A percentile compares a stretch with the other conserved stretches of the same genome.
These are phyloP conservation scores for Fusarium robinianum DNA, from an alignment of 2,329 filamentous ascomycete genomes.

Conservation along the genomic window DNA sequence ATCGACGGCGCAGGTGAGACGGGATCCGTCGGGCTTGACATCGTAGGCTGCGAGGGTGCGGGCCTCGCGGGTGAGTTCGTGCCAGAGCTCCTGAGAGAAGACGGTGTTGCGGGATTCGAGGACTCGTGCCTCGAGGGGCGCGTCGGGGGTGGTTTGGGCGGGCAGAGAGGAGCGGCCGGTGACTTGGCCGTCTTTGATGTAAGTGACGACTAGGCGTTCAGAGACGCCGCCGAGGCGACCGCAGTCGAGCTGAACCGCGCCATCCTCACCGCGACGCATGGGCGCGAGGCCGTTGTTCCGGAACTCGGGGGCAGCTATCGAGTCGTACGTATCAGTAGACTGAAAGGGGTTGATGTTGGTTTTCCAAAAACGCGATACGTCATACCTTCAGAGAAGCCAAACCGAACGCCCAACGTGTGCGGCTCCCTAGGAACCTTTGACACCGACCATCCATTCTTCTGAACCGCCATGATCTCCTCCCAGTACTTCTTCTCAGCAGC, in stretches of 20 bases:
- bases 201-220: constrained; percentile 68
- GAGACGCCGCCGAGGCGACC: constrained; percentile 55
- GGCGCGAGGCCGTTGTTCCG: constrained; percentile 78
- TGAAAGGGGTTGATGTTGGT: too few species aligned
- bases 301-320: constrained; percentile 58
- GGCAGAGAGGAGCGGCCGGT: constrained; percentile 61
- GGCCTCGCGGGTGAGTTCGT: constrained; percentile 84
- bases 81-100: constrained; percentile 85
- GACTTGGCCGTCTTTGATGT: constrained; percentile 61
- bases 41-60: constrained; percentile 72
- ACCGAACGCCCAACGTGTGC: constrained; percentile 80
- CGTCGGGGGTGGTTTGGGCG: constrained; percentile 58
- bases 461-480: constrained; percentile 81
- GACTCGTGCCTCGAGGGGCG: constrained; percentile 66
- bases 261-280: constrained; percentile 73
- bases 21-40: constrained; percentile 65
- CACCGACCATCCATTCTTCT: constrained; percentile 83
- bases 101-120: constrained; percentile 77
- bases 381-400: constrained; percentile 80
- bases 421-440: constrained; percentile 75
- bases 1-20: constrained; percentile 60
- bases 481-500: constrained; percentile 84
- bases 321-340: too few species aligned
- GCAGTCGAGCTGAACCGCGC: constrained; percentile 74
- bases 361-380: too few species aligned